A percentile compares a stretch with the other conserved stretches of the same genome.
Conservation (phyloP, 805 yeast species). For the Wickerhamomyces sydowiorum region DNA sequence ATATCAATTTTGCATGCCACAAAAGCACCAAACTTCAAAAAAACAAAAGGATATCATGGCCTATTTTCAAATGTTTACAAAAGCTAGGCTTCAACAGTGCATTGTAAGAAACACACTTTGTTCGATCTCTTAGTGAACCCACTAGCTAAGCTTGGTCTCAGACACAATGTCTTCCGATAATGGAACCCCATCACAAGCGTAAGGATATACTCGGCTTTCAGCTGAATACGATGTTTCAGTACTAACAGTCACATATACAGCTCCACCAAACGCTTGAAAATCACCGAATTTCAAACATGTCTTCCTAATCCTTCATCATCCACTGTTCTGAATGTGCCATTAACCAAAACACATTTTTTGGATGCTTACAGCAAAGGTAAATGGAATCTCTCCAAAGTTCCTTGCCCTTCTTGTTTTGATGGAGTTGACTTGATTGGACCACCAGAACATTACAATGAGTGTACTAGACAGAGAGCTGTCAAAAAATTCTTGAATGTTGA, state of each 20-base stretch:
- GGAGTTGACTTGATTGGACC: constrained; percentile 46
- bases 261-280: not conserved
- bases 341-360: constrained; percentile 47
- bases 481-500: constrained; percentile 30
- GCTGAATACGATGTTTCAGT: not conserved
- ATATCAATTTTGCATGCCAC: too few species aligned
- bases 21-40: too few species aligned
- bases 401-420: constrained; percentile 49
- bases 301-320: constrained; percentile 8
- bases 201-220: not conserved
- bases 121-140: too few species aligned
- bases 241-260: too few species aligned
- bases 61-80: too few species aligned
- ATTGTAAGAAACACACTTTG: too few species aligned
- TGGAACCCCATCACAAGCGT: too few species aligned
- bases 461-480: constrained; percentile 37
- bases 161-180: too few species aligned
- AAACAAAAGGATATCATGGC: too few species aligned
- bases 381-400: constrained; percentile 48
- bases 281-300: constrained; percentile 5
- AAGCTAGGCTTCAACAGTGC: too few species aligned
- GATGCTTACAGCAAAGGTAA: constrained; percentile 52
- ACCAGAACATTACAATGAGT: constrained; percentile 53
- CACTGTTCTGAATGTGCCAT: constrained; percentile 24
- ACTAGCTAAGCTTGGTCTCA: too few species aligned